Evolutionary conservation across 345 rosid genomes (phyloP), one percentile per base, ranked within the genome.

Genomic region (Arabis hirsuta): DNA sequence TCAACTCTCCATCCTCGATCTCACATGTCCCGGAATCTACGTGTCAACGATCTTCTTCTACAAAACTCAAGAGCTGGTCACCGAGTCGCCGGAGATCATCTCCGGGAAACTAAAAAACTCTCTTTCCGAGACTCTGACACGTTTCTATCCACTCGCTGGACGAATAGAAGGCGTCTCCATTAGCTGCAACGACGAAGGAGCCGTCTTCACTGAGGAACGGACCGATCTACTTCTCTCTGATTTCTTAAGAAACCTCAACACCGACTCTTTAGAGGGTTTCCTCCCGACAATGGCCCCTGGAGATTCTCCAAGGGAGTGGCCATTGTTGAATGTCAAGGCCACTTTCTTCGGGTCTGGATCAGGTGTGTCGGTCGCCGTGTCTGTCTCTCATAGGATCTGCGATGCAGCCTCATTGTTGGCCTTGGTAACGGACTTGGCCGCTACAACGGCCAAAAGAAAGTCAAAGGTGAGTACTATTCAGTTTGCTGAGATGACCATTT

Each of bases 111-210:
- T 67, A 7, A 84, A 73, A 70, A 56, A 51, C 36, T 87, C 87
- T 48, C 34, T 82, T 2, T 79, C 89, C 0, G 14, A 79, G 46
- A 73, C 67, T 48, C 78, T 87, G 13, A 41, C 65, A 13, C 70
- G 36, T 6, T 87, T 71, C 78, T 83, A 81, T 73, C 85, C 83
- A 0, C 64, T 84, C 2, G 81, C 91, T 0, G 91, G 87, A 31
- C 66, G 76, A 20, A 56, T 82, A 46, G 83, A 76, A 59, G 76
- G 77, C 16, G n/a, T n/a, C 3, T 70, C 55, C 12, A 53, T 81
- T 3, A 78, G 71, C 2, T 82, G 87, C 41, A 68, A 78, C 46
- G 83, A 84, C 27, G 50, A 68, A 10, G 87, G 87, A 27, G 75
- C 63, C 2, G 65, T 64, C 1, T 81, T 26, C 54, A 50, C 63